Evolutionary conservation across 768 basidiomycete genomes (phyloP).

Genomic region (Podaxis pistillaris): DNA sequence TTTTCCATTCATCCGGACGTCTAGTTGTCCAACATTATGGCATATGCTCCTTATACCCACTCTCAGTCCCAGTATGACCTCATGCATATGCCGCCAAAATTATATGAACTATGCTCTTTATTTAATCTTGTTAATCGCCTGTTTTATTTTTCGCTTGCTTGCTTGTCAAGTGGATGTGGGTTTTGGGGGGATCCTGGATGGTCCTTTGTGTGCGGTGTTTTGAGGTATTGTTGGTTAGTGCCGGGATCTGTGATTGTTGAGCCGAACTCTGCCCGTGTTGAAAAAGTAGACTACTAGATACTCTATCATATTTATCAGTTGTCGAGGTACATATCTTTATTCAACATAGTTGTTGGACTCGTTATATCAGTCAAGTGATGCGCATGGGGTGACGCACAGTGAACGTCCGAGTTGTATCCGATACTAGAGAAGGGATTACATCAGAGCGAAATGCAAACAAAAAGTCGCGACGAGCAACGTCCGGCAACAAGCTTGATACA

Average conservation of each 20-base stretch:
- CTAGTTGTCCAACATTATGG: conserved; percentile 9
- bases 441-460: no score
- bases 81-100: conserved; percentile 11
- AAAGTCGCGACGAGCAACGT: no score
- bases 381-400: background rate
- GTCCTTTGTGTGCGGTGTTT: background rate
- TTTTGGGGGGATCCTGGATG: conserved; percentile 9
- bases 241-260: background rate
- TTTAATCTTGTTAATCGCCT: background rate
- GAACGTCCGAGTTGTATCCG: no score
- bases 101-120: conserved; percentile 10
- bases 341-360: conserved; percentile 1
- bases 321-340: conserved; percentile 1
- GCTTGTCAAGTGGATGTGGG: conserved; percentile 14
- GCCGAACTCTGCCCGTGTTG: background rate
- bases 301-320: conserved; percentile 1
- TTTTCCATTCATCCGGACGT: conserved; percentile 6
- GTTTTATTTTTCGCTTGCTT: conserved; percentile 10
- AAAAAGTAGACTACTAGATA: conserved; percentile 13
- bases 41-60: conserved; percentile 8
- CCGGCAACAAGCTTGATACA: background rate
- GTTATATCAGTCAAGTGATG: background rate
- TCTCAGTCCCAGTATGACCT: background rate
- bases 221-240: background rate
- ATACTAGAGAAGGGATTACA: no score